A percentile compares a stretch with the other conserved stretches of the same genome.
phyloP scores from a whole-genome alignment of 208 protist species.

The Wallacemonas sp. region DNA sequence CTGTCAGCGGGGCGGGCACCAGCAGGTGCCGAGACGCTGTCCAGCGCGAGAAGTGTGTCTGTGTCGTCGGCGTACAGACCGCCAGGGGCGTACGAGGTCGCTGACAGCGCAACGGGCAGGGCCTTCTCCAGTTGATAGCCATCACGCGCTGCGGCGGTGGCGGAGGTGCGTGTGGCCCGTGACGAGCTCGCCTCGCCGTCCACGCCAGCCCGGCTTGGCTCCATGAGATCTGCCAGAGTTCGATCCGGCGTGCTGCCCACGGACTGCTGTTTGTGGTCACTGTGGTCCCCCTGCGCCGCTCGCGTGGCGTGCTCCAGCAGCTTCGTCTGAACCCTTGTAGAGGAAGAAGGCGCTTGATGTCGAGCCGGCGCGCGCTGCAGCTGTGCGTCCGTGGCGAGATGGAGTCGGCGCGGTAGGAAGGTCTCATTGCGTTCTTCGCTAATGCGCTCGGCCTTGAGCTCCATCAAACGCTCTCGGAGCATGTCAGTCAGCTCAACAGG shows the following conservation, averaged over 20 bases:
- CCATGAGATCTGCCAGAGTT: not conserved
- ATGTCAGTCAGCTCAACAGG: constrained; percentile 88
- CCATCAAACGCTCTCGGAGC: constrained; percentile 85
- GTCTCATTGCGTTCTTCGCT: constrained; percentile 78
- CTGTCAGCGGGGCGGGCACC: not conserved
- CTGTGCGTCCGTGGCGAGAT: constrained; percentile 36
- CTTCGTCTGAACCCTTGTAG: too few species aligned
- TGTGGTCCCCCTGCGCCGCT: not conserved
- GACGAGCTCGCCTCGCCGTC: not conserved
- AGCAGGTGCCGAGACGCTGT: not conserved
- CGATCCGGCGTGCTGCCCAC: not conserved
- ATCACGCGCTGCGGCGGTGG: not conserved
- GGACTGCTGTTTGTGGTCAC: too few species aligned
- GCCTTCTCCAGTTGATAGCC: not conserved
- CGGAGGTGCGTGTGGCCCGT: too few species aligned
- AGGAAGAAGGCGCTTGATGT: too few species aligned
- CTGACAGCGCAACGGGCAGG: not conserved
- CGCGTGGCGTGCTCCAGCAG: constrained; percentile 5
- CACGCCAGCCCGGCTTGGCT: not conserved
- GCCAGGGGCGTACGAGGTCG: constrained; percentile 28
- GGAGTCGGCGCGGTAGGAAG: constrained; percentile 64
- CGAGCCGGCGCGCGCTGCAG: constrained; percentile 20
- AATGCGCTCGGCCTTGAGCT: constrained; percentile 80
- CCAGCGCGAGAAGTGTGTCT: constrained; percentile 10
- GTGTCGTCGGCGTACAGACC: not conserved